Conservation (phyloP, 139 green algal genomes). For the Marvania coccoides region DNA sequence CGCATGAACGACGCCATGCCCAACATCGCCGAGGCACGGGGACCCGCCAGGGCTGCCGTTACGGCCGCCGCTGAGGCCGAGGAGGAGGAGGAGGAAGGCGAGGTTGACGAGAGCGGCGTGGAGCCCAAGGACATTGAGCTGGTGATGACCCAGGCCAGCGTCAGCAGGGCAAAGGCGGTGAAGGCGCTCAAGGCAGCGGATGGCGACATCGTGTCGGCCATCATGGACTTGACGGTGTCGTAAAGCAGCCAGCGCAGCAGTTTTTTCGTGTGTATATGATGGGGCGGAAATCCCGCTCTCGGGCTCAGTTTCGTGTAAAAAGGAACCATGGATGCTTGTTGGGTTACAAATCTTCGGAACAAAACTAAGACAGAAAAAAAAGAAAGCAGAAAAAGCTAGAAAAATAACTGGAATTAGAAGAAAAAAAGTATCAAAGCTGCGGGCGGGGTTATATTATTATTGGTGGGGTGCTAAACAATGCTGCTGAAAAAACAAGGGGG, state of each 20-base stretch:
- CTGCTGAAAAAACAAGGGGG: not conserved
- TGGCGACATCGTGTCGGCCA: constrained; percentile 95
- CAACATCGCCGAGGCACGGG: not conserved
- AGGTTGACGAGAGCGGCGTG: constrained; percentile 90
- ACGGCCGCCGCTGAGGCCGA: constrained; percentile 22
- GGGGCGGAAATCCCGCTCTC: not conserved
- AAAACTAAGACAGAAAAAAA: not conserved
- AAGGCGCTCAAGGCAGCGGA: constrained; percentile 85
- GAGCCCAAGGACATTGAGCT: constrained; percentile 99
- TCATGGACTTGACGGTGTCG: constrained; percentile 94
- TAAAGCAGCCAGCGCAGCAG: too few species aligned
- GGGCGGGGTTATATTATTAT: too few species aligned
- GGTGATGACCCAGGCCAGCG: constrained; percentile 94
- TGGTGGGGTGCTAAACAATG: too few species aligned
- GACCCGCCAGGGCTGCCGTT: not conserved
- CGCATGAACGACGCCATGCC: constrained; percentile 27
- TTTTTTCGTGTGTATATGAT: not conserved
- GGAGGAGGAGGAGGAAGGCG: constrained; percentile 77
- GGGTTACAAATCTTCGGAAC: not conserved
- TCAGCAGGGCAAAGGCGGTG: constrained; percentile 81
- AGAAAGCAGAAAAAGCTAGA: not conserved
- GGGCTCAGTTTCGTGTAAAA: not conserved
- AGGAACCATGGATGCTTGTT: not conserved
- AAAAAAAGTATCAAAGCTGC: too few species aligned
- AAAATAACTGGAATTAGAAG: too few species aligned